Base-by-base conservation (phyloP, 768 basidiomycete genomes). In the Mrakia frigida region DNA sequence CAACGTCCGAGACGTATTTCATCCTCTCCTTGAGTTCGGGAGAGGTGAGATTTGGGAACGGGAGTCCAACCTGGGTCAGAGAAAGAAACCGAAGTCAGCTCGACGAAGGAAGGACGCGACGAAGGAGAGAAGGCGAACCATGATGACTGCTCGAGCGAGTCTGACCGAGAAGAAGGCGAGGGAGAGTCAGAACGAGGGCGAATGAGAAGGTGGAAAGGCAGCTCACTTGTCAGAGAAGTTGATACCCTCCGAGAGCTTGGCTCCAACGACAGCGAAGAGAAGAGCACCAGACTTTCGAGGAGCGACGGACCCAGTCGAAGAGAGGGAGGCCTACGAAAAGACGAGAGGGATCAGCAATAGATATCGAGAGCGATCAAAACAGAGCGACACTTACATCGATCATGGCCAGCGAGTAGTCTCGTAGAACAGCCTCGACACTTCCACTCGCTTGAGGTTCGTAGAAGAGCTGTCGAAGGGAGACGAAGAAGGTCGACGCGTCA, bases 191-290 rank as follows among this genome's bases (percentile, higher is more conserved):
- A 37, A 11, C 31, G 16, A 59, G 41, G 68, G 23, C 93, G 88
- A 68, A 43, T 13, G 37, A 25, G 28, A 11, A 60, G 23, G 1
- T 3, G 25, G 59, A 9, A 14, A 9, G 6, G 0, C 21, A 14
- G 50, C 73, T 65, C 6, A 74, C 71, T 89, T 87, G 81, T 93
- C 91, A 28, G 89, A 87, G 80, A 88, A 88, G 81, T 88, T 88
- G 78, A 88, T 86, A 11, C 95, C 96, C 84, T 99, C 97, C 0
- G 93, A 95, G n/a, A 99, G 87, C 82, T 98, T 98, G 37, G 94
- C 96, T 25, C 95, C 95, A 37, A 98, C 90, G 14, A 98, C 97
- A 2, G 97, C 96, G 74, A 98, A 90, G 6, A 99, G 85, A 53
- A 99, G 82, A 3, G 93, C 92, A 23, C 94, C 94, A 0, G 83